Evolutionary conservation across 345 rosid genomes (phyloP), one percentile per base, ranked within the genome.

Genomic region (Draba incana): DNA sequence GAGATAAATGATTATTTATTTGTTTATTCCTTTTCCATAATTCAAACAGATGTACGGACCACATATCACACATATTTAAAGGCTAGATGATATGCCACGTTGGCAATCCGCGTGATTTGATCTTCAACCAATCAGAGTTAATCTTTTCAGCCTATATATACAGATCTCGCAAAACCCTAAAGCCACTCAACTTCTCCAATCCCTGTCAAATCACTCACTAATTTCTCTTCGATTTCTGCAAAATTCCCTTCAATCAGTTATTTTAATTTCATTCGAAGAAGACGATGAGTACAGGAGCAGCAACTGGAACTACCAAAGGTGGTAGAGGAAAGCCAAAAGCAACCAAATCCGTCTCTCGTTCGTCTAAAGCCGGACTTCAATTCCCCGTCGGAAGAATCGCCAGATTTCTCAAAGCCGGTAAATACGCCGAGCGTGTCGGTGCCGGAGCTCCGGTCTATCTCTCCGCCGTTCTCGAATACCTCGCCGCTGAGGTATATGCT

Each of bases 331-430:
- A 81, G 77, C 69, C 84, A 2, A 86, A 81, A 72, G 46, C 86
- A 0, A 45, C 88, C 3, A 88, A 86, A n/a, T 75, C 95, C 20
- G 85, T 86, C 5, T 81, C 91, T 10, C 77, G 88, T 14, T 88
- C 95, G 0, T 74, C 74, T 0, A 88, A 86, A 42, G 95, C 95
- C 5, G 94, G 95, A 13, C 80, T 88, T 45, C 92, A 88, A 60
- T 88, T 88, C 38, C 91, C 94, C 10, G 91, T 88, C 0, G 95
- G 95, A 20, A 84, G 95, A 46, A 75, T 88, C 75, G 92, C 95
- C 2, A 81, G 95, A 48, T 88, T 84, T 72, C 84, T 86, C 11
- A 88, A 88, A 49, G 75, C 80, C 14, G 81, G 89, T 10, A 50
- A 89, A 45, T 88, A 88, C 58, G 92, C 95, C 1, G 86, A 88